Conservation (phyloP, 2,329 filamentous ascomycete genomes). For the Helminthosporium solani region DNA sequence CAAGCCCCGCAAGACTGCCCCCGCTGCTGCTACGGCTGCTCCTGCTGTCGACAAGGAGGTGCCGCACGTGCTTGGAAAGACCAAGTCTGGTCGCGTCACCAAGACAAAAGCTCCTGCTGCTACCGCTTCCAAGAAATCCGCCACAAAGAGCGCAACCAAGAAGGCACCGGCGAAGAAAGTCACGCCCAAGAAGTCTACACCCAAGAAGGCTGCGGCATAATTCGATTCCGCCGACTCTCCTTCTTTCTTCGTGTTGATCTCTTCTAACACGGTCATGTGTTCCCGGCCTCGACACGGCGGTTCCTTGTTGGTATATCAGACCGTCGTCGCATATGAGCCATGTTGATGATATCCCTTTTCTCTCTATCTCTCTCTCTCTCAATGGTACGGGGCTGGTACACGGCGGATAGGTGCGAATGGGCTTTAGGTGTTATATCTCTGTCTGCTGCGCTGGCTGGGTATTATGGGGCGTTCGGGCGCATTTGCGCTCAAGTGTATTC, state of each 20-base stretch:
- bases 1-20: constrained; percentile 47
- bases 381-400: constrained; percentile 1
- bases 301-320: constrained; percentile 3
- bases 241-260: constrained; percentile 30
- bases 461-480: not conserved
- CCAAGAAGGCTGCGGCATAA: constrained; percentile 42
- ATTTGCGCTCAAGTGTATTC: not conserved
- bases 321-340: constrained; percentile 12
- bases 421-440: constrained; percentile 1
- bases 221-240: constrained; percentile 10
- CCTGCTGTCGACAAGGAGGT: constrained; percentile 69
- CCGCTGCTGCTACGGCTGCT: constrained; percentile 62
- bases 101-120: constrained; percentile 60
- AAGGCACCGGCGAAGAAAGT: constrained; percentile 46
- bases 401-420: not conserved
- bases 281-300: constrained; percentile 9
- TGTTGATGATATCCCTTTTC: constrained; percentile 37
- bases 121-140: constrained; percentile 38
- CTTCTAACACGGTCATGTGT: constrained; percentile 19
- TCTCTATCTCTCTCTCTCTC: no score
- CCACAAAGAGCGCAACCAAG: constrained; percentile 46
- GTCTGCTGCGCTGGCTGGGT: not conserved
- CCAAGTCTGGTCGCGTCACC: constrained; percentile 81
- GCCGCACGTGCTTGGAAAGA: constrained; percentile 69
- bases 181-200: constrained; percentile 50